These are phyloP conservation scores for Blastocystis sp. DNA, from an alignment of 352 stramenopile genomes.

Conservation along the genomic window DNA sequence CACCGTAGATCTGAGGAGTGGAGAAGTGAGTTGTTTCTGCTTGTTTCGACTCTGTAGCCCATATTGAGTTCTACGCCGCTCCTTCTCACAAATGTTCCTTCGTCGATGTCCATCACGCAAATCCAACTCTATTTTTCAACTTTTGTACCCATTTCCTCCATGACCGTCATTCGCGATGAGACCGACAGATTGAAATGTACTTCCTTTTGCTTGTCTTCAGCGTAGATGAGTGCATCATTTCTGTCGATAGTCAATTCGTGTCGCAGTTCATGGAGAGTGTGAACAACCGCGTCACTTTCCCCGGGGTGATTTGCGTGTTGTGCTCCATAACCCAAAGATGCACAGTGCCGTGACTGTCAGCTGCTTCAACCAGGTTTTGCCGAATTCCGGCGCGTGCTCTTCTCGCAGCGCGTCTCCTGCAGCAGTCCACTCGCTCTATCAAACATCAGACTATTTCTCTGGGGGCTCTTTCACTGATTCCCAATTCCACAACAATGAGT, in stretches of 20 bases:
- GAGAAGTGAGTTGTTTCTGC: not conserved
- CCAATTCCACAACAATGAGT: no score
- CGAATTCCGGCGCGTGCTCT: no score
- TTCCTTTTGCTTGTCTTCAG: not conserved
- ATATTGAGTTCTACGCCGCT: not conserved
- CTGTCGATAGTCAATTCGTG: not conserved
- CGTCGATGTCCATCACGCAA: constrained; percentile 4
- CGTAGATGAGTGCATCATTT: not conserved
- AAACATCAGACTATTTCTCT: no score
- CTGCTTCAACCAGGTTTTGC: not conserved
- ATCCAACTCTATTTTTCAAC: not conserved
- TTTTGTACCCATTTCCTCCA: not conserved
- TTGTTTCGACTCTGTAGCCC: not conserved
- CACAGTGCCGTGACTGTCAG: not conserved
- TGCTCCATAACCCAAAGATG: not conserved
- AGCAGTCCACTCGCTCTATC: no score
- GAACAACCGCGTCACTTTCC: not conserved
- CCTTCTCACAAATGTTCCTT: not conserved
- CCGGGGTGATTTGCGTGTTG: not conserved
- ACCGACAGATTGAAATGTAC: not conserved
- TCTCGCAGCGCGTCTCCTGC: no score
- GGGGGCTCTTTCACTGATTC: no score
- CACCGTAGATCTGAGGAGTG: no score
- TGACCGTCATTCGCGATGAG: not conserved
- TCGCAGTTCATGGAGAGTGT: constrained; percentile 8